A percentile compares a stretch with the other conserved stretches of the same genome.
Conservation (phyloP, 1,284 basidiomycete species). For the Austroboletus niveus region DNA sequence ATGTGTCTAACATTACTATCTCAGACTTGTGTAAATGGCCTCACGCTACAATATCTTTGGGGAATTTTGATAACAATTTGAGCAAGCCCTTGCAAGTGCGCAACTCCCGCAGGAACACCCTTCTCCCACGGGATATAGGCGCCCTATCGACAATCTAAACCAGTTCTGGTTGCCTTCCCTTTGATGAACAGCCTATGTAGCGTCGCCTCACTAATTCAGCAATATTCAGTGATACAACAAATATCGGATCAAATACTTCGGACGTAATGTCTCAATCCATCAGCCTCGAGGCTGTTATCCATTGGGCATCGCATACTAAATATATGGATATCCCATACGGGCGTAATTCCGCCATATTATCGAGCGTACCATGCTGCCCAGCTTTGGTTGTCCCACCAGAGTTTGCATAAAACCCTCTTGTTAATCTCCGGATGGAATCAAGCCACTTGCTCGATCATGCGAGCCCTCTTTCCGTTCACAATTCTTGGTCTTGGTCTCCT, state of each 20-base stretch:
- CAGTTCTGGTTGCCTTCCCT: not conserved
- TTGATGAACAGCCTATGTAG: not conserved
- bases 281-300: not conserved
- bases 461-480: conserved; percentile 15
- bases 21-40: no score
- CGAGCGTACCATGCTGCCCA: conserved; percentile 4
- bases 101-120: no score
- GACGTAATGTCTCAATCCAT: not conserved
- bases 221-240: not conserved
- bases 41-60: no score
- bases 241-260: not conserved
- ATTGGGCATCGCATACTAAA: not conserved
- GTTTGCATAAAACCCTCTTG: conserved; percentile 11
- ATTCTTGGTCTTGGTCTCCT: conserved; percentile 17
- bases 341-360: conserved; percentile 8
- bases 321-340: conserved; percentile 10
- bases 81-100: no score
- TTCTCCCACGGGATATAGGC: not conserved
- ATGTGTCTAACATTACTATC: no score
- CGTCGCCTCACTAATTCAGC: not conserved
- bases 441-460: conserved; percentile 10
- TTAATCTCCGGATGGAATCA: not conserved
- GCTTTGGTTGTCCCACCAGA: conserved; percentile 11
- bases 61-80: no score
- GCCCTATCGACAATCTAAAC: not conserved